Percentiles rank a stretch among this genome's conserved stretches.
Evolutionary conservation across 306 rosid genomes (phyloP).

Genomic region (Malus asiatica): DNA sequence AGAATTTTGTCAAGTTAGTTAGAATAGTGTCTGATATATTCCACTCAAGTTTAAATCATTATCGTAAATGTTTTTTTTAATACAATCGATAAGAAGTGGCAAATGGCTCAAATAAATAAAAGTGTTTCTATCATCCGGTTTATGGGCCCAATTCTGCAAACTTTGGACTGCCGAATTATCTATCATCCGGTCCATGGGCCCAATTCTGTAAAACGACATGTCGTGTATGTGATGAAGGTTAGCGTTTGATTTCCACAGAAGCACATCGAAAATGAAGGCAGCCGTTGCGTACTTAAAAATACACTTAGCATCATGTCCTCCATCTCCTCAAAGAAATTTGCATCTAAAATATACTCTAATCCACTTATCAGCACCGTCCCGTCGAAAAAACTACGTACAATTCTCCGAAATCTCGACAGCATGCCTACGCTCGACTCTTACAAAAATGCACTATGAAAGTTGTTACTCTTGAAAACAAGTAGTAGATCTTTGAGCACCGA

Average conservation of each 20-base stretch:
- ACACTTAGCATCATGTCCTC: background rate
- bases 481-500: background rate
- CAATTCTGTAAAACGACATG: background rate
- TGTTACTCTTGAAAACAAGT: background rate
- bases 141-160: background rate
- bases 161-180: background rate
- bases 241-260: background rate
- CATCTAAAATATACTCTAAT: background rate
- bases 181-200: background rate
- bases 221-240: background rate
- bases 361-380: background rate
- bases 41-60: background rate
- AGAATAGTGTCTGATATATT: too few relatives aligned
- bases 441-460: background rate
- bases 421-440: background rate
- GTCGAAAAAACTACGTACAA: background rate
- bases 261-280: background rate
- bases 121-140: background rate
- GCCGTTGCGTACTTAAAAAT: background rate
- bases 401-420: background rate
- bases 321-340: background rate
- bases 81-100: background rate
- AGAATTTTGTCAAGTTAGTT: background rate
- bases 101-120: too few relatives aligned
- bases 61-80: background rate